Base-by-base conservation (phyloP, 352 stramenopile species). In the Globisporangium okanoganense region DNA sequence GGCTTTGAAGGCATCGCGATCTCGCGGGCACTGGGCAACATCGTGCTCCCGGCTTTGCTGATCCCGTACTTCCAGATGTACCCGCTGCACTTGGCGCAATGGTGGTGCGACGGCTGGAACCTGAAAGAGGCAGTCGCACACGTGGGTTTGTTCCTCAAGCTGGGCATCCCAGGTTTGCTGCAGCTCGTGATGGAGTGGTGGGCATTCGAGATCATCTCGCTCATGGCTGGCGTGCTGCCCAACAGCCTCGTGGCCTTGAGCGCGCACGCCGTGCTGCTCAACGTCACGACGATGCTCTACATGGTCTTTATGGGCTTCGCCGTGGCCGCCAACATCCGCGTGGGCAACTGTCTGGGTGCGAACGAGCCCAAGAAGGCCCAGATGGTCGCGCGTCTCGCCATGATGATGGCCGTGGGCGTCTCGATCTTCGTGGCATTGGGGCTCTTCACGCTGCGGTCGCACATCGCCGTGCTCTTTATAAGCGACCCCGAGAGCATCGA, bases 1-100 rank as follows among this genome's bases (percentile, higher is more conserved):
- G 87, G 84, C 6, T 97, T 90, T 54, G 58, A 88, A 0, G 87
- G 85, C 16, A 86, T 85, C 12, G 82, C 87, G 22, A 56, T 95
- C 5, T 79, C 85, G 0, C 75, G 81, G 20, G 75, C 75, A 0
- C 33, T 92, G 24, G 75, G 76, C 9, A 78, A 78, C 35, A 67
- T 86, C 13, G 68, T 75, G 49, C 58, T 92, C 29, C 64, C 84
- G 0, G 29, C 85, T 6, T 48, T 71, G 12, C 50, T 93, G 5
- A 56, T 88, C 5, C 65, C 76, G 25, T 90, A 87, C 64, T 88
- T 94, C 38, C 62, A 75, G 25, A 69, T 52, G 40, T 61, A 71
- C 9, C 75, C 71, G 8, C 57, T 61, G 57, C 61, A 76, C 51
- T 36, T 76, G 38, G 73, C 35, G 22, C 61, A 65, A 40, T 82